Conservation (phyloP, 2,329 filamentous ascomycete species). For the Simplicillium sp. region DNA sequence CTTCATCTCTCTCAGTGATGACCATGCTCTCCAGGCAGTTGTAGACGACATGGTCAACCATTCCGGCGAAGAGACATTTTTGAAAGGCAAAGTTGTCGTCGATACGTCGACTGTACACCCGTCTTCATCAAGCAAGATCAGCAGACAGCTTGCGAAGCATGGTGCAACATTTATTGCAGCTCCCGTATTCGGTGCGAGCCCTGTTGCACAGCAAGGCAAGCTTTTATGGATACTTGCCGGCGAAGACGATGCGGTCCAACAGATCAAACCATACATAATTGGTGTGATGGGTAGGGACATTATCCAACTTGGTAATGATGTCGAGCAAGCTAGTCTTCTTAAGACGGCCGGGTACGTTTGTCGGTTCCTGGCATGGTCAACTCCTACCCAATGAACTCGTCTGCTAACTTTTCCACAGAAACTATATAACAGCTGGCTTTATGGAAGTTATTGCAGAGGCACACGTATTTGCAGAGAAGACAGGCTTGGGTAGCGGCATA, state of each 20-base stretch:
- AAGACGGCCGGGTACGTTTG: constrained; percentile 33
- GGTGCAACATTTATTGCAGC: constrained; percentile 29
- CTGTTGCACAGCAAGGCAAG: constrained; percentile 33
- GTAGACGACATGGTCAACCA: constrained; percentile 19
- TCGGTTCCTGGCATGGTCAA: no score
- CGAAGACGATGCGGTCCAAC: constrained; percentile 20
- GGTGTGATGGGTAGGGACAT: constrained; percentile 31
- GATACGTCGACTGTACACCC: constrained; percentile 43
- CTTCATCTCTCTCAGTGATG: constrained; percentile 31
- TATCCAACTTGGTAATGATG: constrained; percentile 31
- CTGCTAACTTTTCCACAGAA: constrained; percentile 20
- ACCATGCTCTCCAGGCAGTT: constrained; percentile 24
- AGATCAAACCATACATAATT: constrained; percentile 26
- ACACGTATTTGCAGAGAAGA: constrained; percentile 37
- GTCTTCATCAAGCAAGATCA: constrained; percentile 22
- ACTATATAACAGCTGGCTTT: constrained; percentile 37
- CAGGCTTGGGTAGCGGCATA: constrained; percentile 25
- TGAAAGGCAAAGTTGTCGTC: constrained; percentile 10
- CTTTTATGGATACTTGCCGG: constrained; percentile 38
- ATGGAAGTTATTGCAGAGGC: constrained; percentile 40
- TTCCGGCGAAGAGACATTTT: background rate
- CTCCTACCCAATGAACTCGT: no score
- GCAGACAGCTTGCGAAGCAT: constrained; percentile 15
- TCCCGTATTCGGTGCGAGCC: constrained; percentile 41
- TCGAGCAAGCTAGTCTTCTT: constrained; percentile 31